Evolutionary conservation across 2,329 filamentous ascomycete genomes (phyloP).

Genomic region (Zymoseptoria pseudotritici): DNA sequence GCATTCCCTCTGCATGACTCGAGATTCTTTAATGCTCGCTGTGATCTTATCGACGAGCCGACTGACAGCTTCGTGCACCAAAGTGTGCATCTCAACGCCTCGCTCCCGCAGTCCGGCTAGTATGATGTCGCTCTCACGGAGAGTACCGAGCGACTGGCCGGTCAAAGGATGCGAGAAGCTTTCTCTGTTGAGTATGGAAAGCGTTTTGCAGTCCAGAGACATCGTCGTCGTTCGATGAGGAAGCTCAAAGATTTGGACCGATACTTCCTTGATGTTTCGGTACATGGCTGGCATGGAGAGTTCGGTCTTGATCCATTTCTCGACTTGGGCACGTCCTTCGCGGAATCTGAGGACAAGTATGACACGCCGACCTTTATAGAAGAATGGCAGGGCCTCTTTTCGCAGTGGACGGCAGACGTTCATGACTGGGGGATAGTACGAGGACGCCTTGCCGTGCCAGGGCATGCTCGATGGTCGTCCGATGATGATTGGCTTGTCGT

Average conservation of each 20-base stretch:
- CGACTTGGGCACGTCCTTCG: slow-evolving; percentile 11
- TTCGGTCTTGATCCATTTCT: slow-evolving; percentile 7
- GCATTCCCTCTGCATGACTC: slow-evolving; percentile 7
- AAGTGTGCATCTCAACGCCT: neutral
- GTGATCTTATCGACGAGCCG: slow-evolving; percentile 7
- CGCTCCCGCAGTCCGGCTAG: neutral
- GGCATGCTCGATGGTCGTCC: slow-evolving; percentile 5
- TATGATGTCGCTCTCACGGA: slow-evolving; percentile 2
- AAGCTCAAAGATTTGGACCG: slow-evolving; percentile 12
- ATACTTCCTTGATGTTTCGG: slow-evolving; percentile 7
- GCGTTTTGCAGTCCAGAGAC: slow-evolving; percentile 3
- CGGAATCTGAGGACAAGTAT: slow-evolving; percentile 9
- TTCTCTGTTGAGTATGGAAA: slow-evolving; percentile 5
- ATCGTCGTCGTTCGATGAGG: slow-evolving; percentile 11
- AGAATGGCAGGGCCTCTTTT: slow-evolving; percentile 6
- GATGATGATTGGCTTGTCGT: slow-evolving; percentile 1
- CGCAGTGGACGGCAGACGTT: slow-evolving; percentile 8
- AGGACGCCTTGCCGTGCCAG: slow-evolving; percentile 10
- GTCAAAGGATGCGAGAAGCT: slow-evolving; percentile 8
- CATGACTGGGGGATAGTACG: slow-evolving; percentile 10
- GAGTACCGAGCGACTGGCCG: slow-evolving; percentile 1
- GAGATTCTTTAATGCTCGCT: slow-evolving; percentile 1
- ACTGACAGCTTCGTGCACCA: neutral
- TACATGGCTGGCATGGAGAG: neutral
- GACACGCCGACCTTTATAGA: slow-evolving; percentile 7